Percentiles rank a stretch among this genome's conserved stretches.
These are phyloP conservation scores for Naganishia liquefaciens DNA, from an alignment of 1,284 basidiomycete genomes.

Conservation along the genomic window DNA sequence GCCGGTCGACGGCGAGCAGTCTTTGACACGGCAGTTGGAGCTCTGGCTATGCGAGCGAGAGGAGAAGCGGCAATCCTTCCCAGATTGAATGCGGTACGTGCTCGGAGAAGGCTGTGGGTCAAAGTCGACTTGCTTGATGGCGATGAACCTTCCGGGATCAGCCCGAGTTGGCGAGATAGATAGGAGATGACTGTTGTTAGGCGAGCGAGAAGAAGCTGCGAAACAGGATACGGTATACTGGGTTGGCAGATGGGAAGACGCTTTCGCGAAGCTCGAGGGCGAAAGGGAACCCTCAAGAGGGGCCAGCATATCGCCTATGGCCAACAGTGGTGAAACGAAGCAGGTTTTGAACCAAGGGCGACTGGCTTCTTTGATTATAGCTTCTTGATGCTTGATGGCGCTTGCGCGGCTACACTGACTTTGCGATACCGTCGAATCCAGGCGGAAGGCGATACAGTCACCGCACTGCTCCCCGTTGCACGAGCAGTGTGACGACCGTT, in stretches of 20 bases:
- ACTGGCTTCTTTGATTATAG: background rate
- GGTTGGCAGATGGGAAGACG: too few species aligned
- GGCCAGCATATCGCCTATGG: background rate
- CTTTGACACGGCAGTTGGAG: background rate
- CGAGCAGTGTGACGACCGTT: background rate
- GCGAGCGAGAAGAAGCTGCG: background rate
- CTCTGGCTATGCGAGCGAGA: background rate
- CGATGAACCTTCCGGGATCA: slow-evolving; percentile 84
- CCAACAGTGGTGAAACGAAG: background rate
- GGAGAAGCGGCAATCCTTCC: too few species aligned
- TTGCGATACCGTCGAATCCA: background rate
- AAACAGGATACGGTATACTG: background rate
- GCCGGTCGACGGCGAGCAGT: slow-evolving; percentile 4
- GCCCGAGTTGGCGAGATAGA: slow-evolving; percentile 95
- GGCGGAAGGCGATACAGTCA: background rate
- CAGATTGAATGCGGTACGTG: slow-evolving; percentile 8
- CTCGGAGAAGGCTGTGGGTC: slow-evolving; percentile 12
- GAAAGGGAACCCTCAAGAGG: background rate
- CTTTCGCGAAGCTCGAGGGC: background rate
- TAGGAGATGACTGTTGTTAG: background rate
- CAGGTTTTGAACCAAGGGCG: background rate
- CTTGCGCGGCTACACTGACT: background rate
- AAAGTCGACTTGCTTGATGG: slow-evolving; percentile 88
- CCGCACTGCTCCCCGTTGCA: background rate
- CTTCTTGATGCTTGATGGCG: background rate